These are phyloP conservation scores for Xylaria sp. DNA, from an alignment of 2,329 filamentous ascomycete species.

Conservation along the genomic window DNA sequence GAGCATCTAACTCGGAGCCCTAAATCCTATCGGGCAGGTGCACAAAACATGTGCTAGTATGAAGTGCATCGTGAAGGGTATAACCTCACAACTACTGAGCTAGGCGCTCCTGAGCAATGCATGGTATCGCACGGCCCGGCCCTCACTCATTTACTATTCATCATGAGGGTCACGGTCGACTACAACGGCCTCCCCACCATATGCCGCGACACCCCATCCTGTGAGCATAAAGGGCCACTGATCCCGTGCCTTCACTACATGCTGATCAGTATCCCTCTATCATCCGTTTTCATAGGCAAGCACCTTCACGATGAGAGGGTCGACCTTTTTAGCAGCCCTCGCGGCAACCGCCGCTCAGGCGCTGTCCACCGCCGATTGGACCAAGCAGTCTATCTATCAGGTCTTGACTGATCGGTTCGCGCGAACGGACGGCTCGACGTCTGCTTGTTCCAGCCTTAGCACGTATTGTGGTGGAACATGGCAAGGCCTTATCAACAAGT, in stretches of 20 bases:
- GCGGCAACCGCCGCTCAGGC: slow-evolving; percentile 31
- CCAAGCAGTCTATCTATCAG: slow-evolving; percentile 52
- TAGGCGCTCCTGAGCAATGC: neutral
- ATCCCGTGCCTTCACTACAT: neutral
- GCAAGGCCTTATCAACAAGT: slow-evolving; percentile 52
- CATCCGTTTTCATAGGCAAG: neutral
- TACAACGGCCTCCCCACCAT: neutral
- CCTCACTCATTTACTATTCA: neutral
- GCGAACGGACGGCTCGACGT: slow-evolving; percentile 45
- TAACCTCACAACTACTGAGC: neutral
- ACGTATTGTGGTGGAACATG: slow-evolving; percentile 58
- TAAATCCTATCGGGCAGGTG: slow-evolving; percentile 10
- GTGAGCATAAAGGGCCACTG: neutral
- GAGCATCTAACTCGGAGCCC: neutral
- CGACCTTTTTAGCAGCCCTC: slow-evolving; percentile 22
- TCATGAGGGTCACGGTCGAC: neutral
- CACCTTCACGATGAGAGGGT: slow-evolving; percentile 26
- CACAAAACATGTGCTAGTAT: neutral
- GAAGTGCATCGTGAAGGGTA: neutral
- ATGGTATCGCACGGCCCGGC: neutral
- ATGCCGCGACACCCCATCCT: neutral
- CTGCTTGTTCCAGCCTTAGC: slow-evolving; percentile 35
- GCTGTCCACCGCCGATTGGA: slow-evolving; percentile 44
- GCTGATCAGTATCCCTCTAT: neutral
- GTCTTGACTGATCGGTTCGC: slow-evolving; percentile 44